A percentile compares a stretch with the other conserved stretches of the same genome.
These are phyloP conservation scores for Beauveria caledonica DNA, from an alignment of 2,329 filamentous ascomycete species.

Conservation along the genomic window DNA sequence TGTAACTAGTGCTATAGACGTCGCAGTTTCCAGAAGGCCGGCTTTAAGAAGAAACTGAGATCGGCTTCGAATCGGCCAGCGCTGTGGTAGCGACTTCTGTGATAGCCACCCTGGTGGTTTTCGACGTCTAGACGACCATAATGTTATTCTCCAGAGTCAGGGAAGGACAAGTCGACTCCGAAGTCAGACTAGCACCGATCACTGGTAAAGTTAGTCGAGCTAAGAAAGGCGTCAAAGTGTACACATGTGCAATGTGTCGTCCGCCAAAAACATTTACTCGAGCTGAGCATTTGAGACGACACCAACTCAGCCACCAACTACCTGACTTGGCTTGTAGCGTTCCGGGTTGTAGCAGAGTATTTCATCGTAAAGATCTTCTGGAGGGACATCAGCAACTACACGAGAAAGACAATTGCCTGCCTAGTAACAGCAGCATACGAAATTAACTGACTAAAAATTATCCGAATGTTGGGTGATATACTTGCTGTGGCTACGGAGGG, in stretches of 20 bases:
- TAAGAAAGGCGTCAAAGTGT: conserved; percentile 50
- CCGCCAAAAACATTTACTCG: conserved; percentile 52
- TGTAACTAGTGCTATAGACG: no score
- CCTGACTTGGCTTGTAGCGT: conserved; percentile 44
- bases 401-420: conserved; percentile 21
- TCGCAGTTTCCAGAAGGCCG: no score
- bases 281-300: conserved; percentile 55
- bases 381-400: conserved; percentile 48
- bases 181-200: conserved; percentile 50
- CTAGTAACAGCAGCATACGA: conserved; percentile 19
- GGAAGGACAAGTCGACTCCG: no score
- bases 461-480: no score
- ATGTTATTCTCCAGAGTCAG: no score
- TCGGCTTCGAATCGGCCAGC: no score
- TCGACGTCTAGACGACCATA: no score
- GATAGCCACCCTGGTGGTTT: no score
- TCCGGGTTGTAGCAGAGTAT: conserved; percentile 47
- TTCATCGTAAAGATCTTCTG: conserved; percentile 52
- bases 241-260: conserved; percentile 43
- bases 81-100: no score
- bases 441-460: neutral
- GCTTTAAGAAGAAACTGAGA: no score
- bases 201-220: conserved; percentile 49
- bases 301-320: conserved; percentile 51
- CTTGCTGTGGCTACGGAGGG: no score